phyloP scores from a whole-genome alignment of 2,329 filamentous ascomycete species.

The Fusarium dimerum region DNA sequence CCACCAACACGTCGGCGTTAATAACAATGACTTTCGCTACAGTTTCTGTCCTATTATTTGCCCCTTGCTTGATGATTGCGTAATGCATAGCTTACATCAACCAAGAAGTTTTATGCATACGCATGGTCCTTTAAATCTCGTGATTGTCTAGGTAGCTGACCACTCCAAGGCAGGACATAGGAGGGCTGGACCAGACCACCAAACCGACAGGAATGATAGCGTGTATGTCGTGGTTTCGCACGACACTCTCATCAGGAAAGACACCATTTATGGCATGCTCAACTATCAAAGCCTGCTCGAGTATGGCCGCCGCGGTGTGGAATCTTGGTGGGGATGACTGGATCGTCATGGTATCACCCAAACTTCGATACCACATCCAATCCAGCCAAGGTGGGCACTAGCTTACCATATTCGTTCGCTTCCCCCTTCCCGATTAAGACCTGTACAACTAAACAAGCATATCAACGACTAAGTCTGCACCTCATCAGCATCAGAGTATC shows the following conservation, averaged over 20 bases:
- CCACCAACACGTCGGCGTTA: too few species aligned
- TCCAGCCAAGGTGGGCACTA: conserved; percentile 8
- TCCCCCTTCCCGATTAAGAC: conserved; percentile 40
- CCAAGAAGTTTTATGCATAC: too few species aligned
- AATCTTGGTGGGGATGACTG: conserved; percentile 6
- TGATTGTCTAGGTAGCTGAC: too few species aligned
- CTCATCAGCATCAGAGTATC: neutral
- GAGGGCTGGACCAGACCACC: too few species aligned
- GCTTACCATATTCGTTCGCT: conserved; percentile 41
- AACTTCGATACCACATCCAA: conserved; percentile 13
- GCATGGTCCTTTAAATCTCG: too few species aligned
- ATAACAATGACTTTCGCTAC: too few species aligned
- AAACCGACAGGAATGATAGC: too few species aligned
- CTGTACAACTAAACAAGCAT: conserved; percentile 21
- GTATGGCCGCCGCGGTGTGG: neutral
- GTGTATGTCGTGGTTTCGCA: neutral
- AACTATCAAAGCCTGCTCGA: neutral
- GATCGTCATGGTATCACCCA: conserved; percentile 7
- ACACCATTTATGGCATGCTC: neutral
- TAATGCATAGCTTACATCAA: too few species aligned
- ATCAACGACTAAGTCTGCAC: conserved; percentile 8
- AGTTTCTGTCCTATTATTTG: too few species aligned
- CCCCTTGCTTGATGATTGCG: too few species aligned
- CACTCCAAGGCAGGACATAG: too few species aligned
- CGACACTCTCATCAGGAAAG: neutral